Evolutionary conservation across 2,329 filamentous ascomycete species (phyloP), one percentile per base, ranked within the genome.

Genomic region (Emmonsiellopsis sp.): DNA sequence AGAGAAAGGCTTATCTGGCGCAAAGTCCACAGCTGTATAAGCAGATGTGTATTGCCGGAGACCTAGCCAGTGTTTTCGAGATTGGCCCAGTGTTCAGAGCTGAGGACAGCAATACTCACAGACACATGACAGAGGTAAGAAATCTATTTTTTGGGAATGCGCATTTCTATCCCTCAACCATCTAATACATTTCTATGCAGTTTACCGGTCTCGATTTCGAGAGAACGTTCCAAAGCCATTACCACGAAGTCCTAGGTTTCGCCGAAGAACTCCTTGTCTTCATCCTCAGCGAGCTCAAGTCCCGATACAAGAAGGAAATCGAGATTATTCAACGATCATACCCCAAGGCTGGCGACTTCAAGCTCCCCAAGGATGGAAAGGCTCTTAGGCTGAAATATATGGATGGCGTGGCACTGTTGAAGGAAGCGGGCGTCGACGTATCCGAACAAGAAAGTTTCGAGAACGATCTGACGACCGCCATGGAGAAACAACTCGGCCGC

Each of bases 401-500:
- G 64, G 74, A 77, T 53, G 74, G 72, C 50, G 69, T 77, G 47
- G 66, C 69, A 5, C 59, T 77, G 42, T 62, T 77, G 39, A 74
- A 74, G 62, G 74, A 76, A 57, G 73, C 73, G 3, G 74, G 74
- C n/a, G 72, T 75, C 50, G 73, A 77, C 52, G 72, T 74, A 31
- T 73, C 72, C 2, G 74, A 76, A 58, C 72, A 74, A 58, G 74
- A 76, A 58, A 65, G 66, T 51, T 74, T 74, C 54, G 71, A 74
- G 56, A 75, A 74, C 50, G 73, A 75, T 56, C 65, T 76, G 57
- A 67, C 65, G 53, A 77, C 74, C 7, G 68, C 73, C 6, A 74
- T 76, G 69, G 74, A 77, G 63, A 77, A 70, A 74, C 87, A 86
- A n/a, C 84, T 97, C 7, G 93, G 93, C 54, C 84, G 83, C 31